Base-by-base conservation (phyloP, 257 asterid genomes). In the Ilex asprella region DNA sequence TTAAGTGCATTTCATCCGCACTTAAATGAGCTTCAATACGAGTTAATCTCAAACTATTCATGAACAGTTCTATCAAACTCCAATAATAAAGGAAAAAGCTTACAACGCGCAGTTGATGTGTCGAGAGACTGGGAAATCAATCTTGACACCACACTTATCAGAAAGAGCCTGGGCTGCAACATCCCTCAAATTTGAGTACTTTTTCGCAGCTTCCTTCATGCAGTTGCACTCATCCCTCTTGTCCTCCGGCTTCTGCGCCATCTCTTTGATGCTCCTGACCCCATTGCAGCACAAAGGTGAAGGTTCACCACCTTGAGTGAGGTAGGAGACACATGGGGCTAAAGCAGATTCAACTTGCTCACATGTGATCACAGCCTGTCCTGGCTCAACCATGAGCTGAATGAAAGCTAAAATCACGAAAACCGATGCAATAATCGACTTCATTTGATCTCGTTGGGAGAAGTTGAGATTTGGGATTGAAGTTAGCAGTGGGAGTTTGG, bases 81-180 rank as follows among this genome's bases (percentile, higher is more conserved):
- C 1, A 21, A 21, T 21, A 21, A 21, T 21, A 21, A 21, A 21
- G 27, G 27, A 21, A 21, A 21, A 21, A 21, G 27, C 27, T 21
- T 21, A 21, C 27, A 21, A 21, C 27, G 27, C 64, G 11, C 66
- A 61, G 31, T 61, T 30, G 47, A 49, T 50, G 15, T 14, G 46
- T 44, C 44, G 46, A 43, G 66, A 61, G 12, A 61, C 43, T 6
- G 66, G 66, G 31, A 61, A 7, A 14, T 31, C 66, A 21, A 61
- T 14, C 12, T 51, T 54, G 30, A 64, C 16, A 9, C 68, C 62
- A 55, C 68, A 64, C 57, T 64, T 64, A 12, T 27, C 27, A 29
- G 68, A 61, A 39, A 64, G 68, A 64, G 61, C 57, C 55, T 64
- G 61, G 7, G 59, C 55, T 55, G 68, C 68, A 54, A 55, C 62